These are phyloP conservation scores for Arthrobotrys sphaeroides DNA, from an alignment of 2,329 filamentous ascomycete genomes.

Conservation along the genomic window DNA sequence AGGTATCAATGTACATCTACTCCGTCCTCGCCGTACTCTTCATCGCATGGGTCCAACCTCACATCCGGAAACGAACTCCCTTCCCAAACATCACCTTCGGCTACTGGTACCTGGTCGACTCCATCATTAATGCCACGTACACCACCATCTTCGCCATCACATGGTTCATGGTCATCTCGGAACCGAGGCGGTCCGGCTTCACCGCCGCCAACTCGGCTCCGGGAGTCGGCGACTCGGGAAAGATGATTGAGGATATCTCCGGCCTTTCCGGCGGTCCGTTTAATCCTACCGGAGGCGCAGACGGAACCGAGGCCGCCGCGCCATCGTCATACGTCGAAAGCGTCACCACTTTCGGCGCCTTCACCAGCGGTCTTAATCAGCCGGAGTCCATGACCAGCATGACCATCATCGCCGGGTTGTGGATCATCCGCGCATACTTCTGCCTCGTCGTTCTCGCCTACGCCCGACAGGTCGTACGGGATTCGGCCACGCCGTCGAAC, in stretches of 20 bases:
- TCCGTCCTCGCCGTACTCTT: conserved; percentile 76
- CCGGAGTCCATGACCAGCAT: conserved; percentile 78
- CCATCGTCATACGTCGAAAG: conserved; percentile 61
- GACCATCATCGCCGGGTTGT: conserved; percentile 76
- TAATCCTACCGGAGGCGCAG: conserved; percentile 59
- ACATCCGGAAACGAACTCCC: conserved; percentile 80
- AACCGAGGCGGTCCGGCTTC: conserved; percentile 56
- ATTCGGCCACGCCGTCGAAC: conserved; percentile 62
- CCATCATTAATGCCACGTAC: conserved; percentile 80
- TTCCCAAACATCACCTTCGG: conserved; percentile 82
- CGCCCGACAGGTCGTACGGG: conserved; percentile 78
- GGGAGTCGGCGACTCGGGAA: conserved; percentile 64
- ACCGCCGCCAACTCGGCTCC: conserved; percentile 41
- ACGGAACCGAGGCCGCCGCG: conserved; percentile 61
- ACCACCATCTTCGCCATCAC: conserved; percentile 81
- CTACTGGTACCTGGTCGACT: conserved; percentile 86
- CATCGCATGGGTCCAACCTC: conserved; percentile 76
- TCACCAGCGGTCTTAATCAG: conserved; percentile 70
- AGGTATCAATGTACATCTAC: conserved; percentile 92
- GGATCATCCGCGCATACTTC: conserved; percentile 82
- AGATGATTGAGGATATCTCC: conserved; percentile 70
- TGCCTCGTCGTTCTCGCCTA: conserved; percentile 83
- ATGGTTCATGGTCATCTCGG: conserved; percentile 81
- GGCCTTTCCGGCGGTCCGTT: conserved; percentile 66
- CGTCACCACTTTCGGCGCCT: conserved; percentile 60